Evolutionary conservation across 2,329 filamentous ascomycete genomes (phyloP), one percentile per base, ranked within the genome.

Genomic region (Cladosporium austrohemisphaericum): DNA sequence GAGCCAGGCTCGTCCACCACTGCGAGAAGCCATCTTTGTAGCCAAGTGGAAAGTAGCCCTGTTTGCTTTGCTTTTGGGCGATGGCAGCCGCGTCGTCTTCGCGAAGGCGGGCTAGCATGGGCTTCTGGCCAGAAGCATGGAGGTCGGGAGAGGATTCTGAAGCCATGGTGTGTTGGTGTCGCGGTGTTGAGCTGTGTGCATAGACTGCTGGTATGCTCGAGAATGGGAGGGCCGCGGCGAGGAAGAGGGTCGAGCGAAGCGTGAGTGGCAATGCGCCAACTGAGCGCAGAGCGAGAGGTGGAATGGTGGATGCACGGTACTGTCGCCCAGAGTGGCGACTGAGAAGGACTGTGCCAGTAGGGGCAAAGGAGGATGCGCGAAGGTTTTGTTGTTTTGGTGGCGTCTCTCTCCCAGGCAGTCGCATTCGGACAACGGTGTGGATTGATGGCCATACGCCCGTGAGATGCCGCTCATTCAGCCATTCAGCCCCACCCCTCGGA

Each of bases 11-110:
- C 9, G 84, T 80, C 93, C 93, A 98, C 89, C 93, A 97, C 77
- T 97, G 92, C 58, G 80, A 85, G 55, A 89, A 88, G 13, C 88
- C 92, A 51, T 95, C 90, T 63, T 91, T 93, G 72, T 95, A 95
- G 41, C 90, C 85, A 18, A 97, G 72, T 2, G 93, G 91, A 58
- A 98, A 97, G 47, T 65, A 70, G 40, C 54, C 58, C 10, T 49
- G 44, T 40, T 59, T 32, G 16, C 13, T 14, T 16, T 41, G 46
- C 1, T 33, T 16, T 41, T 47, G 51, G 41, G 48, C 41, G n/a
- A 37, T 46, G 20, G 51, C 52, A 13, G 56, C 56, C 26, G 55
- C 56, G 23, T 63, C 60, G 37, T 63, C 55, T n/a, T 41, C 55
- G 19, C 66, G 62, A 26, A 67, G 62, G 4, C 65, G 57, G 7